Percentiles rank a stretch among this genome's conserved stretches.
These are phyloP conservation scores for Paecilomyces variotii DNA, from an alignment of 2,329 filamentous ascomycete genomes.

Conservation along the genomic window DNA sequence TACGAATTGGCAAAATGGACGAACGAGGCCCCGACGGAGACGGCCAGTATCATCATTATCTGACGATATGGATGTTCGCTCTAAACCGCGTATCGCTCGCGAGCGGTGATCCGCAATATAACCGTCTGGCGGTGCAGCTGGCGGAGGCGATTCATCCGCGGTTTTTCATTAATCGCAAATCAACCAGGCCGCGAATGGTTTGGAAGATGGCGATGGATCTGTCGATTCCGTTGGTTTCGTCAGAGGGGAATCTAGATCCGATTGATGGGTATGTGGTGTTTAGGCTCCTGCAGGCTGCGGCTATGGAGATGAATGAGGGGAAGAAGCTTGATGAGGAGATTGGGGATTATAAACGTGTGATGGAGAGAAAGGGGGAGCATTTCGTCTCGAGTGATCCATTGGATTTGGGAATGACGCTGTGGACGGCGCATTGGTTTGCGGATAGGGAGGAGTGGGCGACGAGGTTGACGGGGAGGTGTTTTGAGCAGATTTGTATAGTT, in stretches of 20 bases:
- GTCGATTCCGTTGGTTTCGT: conserved; percentile 38
- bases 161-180: conserved; percentile 39
- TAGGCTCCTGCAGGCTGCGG: conserved; percentile 39
- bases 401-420: conserved; percentile 54
- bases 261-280: conserved; percentile 48
- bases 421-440: conserved; percentile 46
- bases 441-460: conserved; percentile 43
- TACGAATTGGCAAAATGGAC: conserved; percentile 50
- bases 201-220: conserved; percentile 52
- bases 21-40: conserved; percentile 45
- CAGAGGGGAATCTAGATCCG: conserved; percentile 50
- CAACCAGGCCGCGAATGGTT: conserved; percentile 37
- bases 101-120: conserved; percentile 40
- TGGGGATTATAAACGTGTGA: conserved; percentile 44
- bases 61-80: conserved; percentile 57
- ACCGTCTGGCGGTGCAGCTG: conserved; percentile 44
- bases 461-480: conserved; percentile 27
- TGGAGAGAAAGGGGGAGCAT: conserved; percentile 37
- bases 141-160: conserved; percentile 46
- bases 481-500: conserved; percentile 28
- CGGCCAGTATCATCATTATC: conserved; percentile 55
- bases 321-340: conserved; percentile 42
- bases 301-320: conserved; percentile 21
- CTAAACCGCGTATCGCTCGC: conserved; percentile 47
- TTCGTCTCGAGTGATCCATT: conserved; percentile 43